These are phyloP conservation scores for Pseudocercospora macadamiae DNA, from an alignment of 2,329 filamentous ascomycete species.

Conservation along the genomic window DNA sequence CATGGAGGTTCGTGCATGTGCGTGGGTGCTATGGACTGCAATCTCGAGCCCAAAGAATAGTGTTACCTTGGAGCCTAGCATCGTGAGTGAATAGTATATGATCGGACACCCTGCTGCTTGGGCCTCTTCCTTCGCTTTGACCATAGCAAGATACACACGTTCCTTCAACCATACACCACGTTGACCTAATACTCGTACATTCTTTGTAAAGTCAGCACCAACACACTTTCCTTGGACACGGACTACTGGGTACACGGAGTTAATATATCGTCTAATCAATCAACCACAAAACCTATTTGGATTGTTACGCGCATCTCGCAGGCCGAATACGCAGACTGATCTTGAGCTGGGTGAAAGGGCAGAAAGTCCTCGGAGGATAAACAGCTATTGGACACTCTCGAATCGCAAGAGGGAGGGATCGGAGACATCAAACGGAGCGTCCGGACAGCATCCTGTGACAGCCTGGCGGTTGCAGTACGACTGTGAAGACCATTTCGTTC, in stretches of 20 bases:
- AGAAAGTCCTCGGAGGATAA: not conserved
- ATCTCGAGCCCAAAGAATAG: conserved; percentile 23
- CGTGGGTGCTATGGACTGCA: conserved; percentile 29
- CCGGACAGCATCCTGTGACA: too few relatives aligned
- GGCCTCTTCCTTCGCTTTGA: conserved; percentile 24
- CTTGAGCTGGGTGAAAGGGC: not conserved
- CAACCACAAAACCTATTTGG: conserved; percentile 5
- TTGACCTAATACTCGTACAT: conserved; percentile 21
- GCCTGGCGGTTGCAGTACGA: too few relatives aligned
- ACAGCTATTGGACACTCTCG: not conserved
- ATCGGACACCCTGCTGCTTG: conserved; percentile 22
- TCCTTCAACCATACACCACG: conserved; percentile 18
- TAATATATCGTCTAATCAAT: not conserved
- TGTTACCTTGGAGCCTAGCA: conserved; percentile 23
- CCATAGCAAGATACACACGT: conserved; percentile 24
- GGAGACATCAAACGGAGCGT: not conserved
- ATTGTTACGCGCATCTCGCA: conserved; percentile 16
- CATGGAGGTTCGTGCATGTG: conserved; percentile 23
- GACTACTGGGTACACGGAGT: conserved; percentile 2
- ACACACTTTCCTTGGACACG: conserved; percentile 11
- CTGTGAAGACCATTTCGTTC: too few relatives aligned
- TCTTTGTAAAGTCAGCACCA: conserved; percentile 22
- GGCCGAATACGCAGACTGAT: conserved; percentile 13
- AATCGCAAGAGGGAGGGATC: not conserved
- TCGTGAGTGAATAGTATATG: conserved; percentile 26